Evolutionary conservation across 1,284 basidiomycete genomes (phyloP), one percentile per base, ranked within the genome.

Genomic region (Tylopilus sp.): DNA sequence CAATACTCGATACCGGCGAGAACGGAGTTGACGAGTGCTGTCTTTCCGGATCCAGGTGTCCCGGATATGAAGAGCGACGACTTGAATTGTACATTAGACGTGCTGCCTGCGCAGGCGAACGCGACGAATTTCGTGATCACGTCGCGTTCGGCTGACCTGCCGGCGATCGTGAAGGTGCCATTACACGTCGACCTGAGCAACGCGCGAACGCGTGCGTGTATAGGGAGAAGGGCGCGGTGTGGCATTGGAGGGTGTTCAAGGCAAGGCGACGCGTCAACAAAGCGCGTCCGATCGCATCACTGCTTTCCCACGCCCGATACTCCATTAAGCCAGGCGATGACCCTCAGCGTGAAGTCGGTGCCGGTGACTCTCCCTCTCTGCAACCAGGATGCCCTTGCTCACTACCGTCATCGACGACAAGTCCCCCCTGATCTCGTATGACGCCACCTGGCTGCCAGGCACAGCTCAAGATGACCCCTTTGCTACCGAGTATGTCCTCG

Each of bases 21-120:
- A 40, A 89, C 69, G 5, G 78, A 71, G 59, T 85, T 86, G 29
- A 91, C 79, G 9, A 91, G 71, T 0, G 88, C 89, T 1, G 89
- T 91, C 70, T 91, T 91, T 25, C 88, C 89, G 6, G 86, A 87
- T 1, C 88, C 89, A 13, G 89, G 88, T 1, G 85, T 75, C 26
- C 88, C 88, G 15, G 88, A 90, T 44, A 91, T 81, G 63, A 89
- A 91, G 46, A 91, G 71, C 26, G 76, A 74, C 15, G 67, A 54
- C 44, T 62, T 61, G 29, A 60, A 53, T n/a, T 60, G 58, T 29
- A 34, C 41, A 25, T 55, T 57, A 57, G 41, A 81, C 55, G 64
- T 82, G 79, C 5, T 72, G 66, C 41, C 25, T 10, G 41, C 44
- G 1, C 33, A 28, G 18, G 60, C 51, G 8, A 60, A 61, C 21